Base-by-base conservation (phyloP, 768 basidiomycete genomes). In the Lepiota subincarnata region DNA sequence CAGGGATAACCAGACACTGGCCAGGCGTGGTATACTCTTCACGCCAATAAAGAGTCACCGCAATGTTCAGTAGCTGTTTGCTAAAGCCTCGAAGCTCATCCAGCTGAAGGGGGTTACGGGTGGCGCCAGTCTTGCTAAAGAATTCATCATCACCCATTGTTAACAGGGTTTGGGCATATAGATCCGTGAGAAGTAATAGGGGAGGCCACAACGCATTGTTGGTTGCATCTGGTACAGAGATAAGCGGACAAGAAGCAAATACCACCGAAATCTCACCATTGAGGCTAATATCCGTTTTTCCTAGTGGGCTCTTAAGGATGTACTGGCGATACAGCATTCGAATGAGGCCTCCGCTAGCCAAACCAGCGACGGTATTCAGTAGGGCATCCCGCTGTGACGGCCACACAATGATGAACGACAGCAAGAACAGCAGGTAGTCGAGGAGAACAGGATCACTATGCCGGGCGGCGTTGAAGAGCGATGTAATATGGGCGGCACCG, bases 61-160 rank as follows among this genome's bases (percentile, higher is more conserved):
- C 91, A 45, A 95, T 78, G 62, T 95, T 89, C 50, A 96, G 67
- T 57, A 96, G 73, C 56, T 90, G 81, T n/a, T 81, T 78, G 13
- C 86, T 88, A 55, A 96, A 82, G 3, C 78, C 73, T 28, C 76
- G 70, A 18, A 98, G 76, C 59, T 98, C 97, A 60, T 96, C 92
- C 6, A 95, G 66, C 0, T 77, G 75, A 1, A 98, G 77, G 0
- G 94, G 89, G 57, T 94, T 96, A 16, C 84, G 72, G n/a, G 74
- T 64, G 4, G 70, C 62, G 13, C 62, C 48, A 3, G 69, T 50
- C 10, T 60, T 49, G 14, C 63, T 81, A 65, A 97, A 97, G 72
- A 98, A 98, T 66, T 98, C 97, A 68, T 98, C 96, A 61, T 99
- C 97, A 1, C 91, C 91, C 79, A 98, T 90, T 0, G 93, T 93